These are phyloP conservation scores for Neurospora tetrasperma DNA, from an alignment of 495 filamentous ascomycete species.

Conservation along the genomic window DNA sequence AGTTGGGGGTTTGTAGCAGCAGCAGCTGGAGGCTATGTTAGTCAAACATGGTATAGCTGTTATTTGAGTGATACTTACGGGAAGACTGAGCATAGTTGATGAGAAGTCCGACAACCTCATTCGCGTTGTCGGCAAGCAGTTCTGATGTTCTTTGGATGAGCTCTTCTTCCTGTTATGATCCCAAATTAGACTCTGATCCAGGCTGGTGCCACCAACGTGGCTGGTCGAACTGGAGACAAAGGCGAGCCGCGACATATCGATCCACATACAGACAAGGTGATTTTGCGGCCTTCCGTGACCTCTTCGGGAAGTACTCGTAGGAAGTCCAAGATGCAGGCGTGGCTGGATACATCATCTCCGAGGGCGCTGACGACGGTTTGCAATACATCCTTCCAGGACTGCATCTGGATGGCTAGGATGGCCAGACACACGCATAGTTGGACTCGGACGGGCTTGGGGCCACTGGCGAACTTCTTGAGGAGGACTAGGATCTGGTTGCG, in stretches of 20 bases:
- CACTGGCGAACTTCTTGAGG: conserved; percentile 65
- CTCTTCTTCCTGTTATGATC: conserved; percentile 77
- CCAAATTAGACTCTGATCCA: conserved; percentile 43
- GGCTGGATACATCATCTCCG: conserved; percentile 62
- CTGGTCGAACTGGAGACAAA: conserved; percentile 24
- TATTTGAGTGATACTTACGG: conserved; percentile 40
- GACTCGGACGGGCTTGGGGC: conserved; percentile 83
- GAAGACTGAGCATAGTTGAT: conserved; percentile 86
- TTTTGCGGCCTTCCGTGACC: conserved; percentile 97
- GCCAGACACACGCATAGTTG: conserved; percentile 93
- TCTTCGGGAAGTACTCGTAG: conserved; percentile 94
- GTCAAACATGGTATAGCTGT: background rate
- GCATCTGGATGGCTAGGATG: conserved; percentile 92
- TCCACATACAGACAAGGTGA: conserved; percentile 92
- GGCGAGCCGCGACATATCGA: conserved; percentile 43
- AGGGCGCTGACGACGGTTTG: conserved; percentile 66
- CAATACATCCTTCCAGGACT: conserved; percentile 89
- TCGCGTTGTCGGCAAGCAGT: conserved; percentile 79
- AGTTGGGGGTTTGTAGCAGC: conserved; percentile 84
- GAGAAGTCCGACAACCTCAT: conserved; percentile 73
- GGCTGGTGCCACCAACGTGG: conserved; percentile 32
- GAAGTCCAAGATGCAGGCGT: conserved; percentile 86
- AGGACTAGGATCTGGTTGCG: conserved; percentile 74
- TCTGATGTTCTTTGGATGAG: conserved; percentile 70
- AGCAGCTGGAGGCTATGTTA: conserved; percentile 27